phyloP scores from a whole-genome alignment of 2,329 filamentous ascomycete genomes.

The Aureobasidium musti region DNA sequence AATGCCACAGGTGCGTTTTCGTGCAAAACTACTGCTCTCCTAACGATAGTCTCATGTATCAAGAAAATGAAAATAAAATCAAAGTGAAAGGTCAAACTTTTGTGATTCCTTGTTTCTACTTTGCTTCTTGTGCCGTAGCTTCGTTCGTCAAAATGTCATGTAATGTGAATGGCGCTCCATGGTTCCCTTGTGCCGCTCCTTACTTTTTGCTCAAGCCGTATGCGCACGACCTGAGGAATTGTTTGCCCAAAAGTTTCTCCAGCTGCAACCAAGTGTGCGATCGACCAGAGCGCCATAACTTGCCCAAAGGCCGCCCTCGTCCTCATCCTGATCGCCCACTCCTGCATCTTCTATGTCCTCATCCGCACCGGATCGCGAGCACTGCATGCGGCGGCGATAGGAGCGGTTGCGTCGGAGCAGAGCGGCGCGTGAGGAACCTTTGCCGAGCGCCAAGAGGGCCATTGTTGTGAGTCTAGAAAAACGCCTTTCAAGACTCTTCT shows the following conservation, averaged over 20 bases:
- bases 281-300: slow-evolving; percentile 11
- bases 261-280: background rate
- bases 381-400: slow-evolving; percentile 26
- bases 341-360: slow-evolving; percentile 62
- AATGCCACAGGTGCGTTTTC: slow-evolving; percentile 19
- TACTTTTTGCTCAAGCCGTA: background rate
- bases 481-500: slow-evolving; percentile 72
- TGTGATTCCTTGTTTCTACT: slow-evolving; percentile 19
- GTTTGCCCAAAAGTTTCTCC: background rate
- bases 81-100: slow-evolving; percentile 23
- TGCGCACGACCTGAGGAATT: background rate
- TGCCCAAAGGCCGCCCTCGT: slow-evolving; percentile 33
- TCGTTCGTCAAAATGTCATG: slow-evolving; percentile 22
- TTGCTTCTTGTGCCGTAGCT: slow-evolving; percentile 8
- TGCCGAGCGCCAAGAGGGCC: slow-evolving; percentile 17
- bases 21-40: background rate
- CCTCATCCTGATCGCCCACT: slow-evolving; percentile 63
- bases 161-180: slow-evolving; percentile 18
- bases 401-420: slow-evolving; percentile 27
- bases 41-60: slow-evolving; percentile 22
- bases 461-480: slow-evolving; percentile 45
- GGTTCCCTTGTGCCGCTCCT: slow-evolving; percentile 15
- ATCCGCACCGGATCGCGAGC: slow-evolving; percentile 49
- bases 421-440: slow-evolving; percentile 27
- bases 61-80: background rate